Evolutionary conservation across 129 eudicot genomes (phyloP), one percentile per base, ranked within the genome.

Genomic region (Arctium lappa): DNA sequence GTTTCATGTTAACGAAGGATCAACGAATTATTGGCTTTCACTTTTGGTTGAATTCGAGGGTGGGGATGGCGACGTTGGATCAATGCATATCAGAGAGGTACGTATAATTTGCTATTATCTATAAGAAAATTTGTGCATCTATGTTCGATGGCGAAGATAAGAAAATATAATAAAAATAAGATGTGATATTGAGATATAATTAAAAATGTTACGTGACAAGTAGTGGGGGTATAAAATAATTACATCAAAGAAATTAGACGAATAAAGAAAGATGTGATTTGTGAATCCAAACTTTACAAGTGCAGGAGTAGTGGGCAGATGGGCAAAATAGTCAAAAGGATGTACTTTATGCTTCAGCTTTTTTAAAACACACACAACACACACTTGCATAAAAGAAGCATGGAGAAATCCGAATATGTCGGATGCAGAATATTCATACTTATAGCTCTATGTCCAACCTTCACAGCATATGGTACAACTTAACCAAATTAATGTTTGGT

Each of bases 31-130:
- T 71, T 96, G 98, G 99, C 95, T 96, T 36, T 96, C 99, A 15
- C 89, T 96, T 15, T 50, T 93, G 53, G 94, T 96, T 7, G 99
- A 93, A 80, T 96, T 93, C 40, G 98, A 96, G 78, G 97, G 87
- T 79, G 99, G 99, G 29, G 99, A 96, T 78, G 99, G 98, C 4
- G 99, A 96, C 76, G 82, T 96, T n/a, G 99, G 99, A 60, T 90
- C 98, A 0, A 96, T 96, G 99, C 97, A 96, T 48, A 90, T 96
- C 18, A 88, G 89, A 90, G 86, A 91, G 99, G 99, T 95, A 90
- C 8, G 27, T 9, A 30, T 7, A 42, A 34, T 30, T 72, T 71
- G 4, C 0, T 70, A 68, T 68, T 6, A 30, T 83, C 12, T 69
- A 66, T 40, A 80, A 0, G 18, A 66, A 60, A 29, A 60, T 60